These are phyloP conservation scores for Syzygium malaccense DNA, from an alignment of 441 rosid genomes.

Conservation along the genomic window DNA sequence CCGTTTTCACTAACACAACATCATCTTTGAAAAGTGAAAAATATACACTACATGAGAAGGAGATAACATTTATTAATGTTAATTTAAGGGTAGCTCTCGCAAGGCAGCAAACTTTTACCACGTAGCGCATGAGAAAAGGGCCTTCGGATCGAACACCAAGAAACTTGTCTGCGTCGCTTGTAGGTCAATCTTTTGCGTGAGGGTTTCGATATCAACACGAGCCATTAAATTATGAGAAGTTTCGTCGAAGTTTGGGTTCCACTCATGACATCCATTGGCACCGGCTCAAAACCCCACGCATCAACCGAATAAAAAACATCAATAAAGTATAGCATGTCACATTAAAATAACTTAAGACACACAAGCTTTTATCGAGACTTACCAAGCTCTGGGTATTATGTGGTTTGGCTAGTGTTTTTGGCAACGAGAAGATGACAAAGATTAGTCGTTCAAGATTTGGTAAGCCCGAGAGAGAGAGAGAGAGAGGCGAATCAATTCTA, in stretches of 20 bases:
- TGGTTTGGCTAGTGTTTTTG: slow-evolving; percentile 12
- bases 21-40: neutral
- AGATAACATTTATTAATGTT: neutral
- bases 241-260: slow-evolving; percentile 16
- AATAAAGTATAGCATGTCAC: neutral
- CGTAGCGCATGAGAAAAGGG: neutral
- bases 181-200: neutral
- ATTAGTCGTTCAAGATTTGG: slow-evolving; percentile 4
- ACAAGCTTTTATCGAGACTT: neutral
- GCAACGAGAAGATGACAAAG: slow-evolving; percentile 41
- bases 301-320: neutral
- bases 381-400: slow-evolving; percentile 6
- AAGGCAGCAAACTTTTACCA: neutral
- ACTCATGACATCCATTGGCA: slow-evolving; percentile 35
- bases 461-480: neutral
- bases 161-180: neutral
- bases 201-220: neutral
- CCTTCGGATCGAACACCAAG: neutral
- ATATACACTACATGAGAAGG: neutral
- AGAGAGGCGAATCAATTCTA: neutral
- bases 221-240: neutral
- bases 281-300: slow-evolving; percentile 21
- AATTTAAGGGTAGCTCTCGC: neutral
- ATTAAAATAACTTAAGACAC: neutral
- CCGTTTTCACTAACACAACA: neutral